These are phyloP conservation scores for Fusarium globosum DNA, from an alignment of 2,329 filamentous ascomycete species.

Conservation along the genomic window DNA sequence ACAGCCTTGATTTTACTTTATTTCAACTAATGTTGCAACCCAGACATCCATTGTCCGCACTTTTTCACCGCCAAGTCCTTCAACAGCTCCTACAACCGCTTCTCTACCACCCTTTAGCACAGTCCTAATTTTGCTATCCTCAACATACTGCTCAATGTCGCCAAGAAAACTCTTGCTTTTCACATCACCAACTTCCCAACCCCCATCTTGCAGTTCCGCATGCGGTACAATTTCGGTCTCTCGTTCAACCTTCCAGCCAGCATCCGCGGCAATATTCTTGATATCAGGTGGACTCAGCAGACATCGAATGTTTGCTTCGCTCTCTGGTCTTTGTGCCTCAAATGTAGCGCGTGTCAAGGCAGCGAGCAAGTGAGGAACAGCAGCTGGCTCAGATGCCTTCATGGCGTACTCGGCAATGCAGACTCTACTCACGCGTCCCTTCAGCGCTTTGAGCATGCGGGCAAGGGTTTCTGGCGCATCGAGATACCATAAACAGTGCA, in stretches of 20 bases:
- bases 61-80: not conserved
- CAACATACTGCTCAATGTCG: not conserved
- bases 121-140: not conserved
- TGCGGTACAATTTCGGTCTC: not conserved
- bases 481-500: constrained; percentile 18
- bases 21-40: not conserved
- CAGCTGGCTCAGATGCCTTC: constrained; percentile 4
- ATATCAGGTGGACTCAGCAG: not conserved
- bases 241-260: not conserved
- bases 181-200: constrained; percentile 9
- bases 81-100: not conserved
- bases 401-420: constrained; percentile 17
- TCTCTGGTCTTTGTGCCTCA: not conserved
- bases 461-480: not conserved
- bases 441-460: not conserved
- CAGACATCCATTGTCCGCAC: constrained; percentile 21
- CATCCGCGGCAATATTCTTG: not conserved
- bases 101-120: not conserved
- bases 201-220: not conserved
- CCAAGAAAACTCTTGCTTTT: not conserved
- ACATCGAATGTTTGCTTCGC: constrained; percentile 8
- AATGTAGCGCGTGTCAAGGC: constrained; percentile 6
- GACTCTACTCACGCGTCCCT: not conserved
- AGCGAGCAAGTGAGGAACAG: constrained; percentile 8
- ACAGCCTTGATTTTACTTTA: no score